phyloP scores from a whole-genome alignment of 208 protist genomes.

The Trypanosoma avium region DNA sequence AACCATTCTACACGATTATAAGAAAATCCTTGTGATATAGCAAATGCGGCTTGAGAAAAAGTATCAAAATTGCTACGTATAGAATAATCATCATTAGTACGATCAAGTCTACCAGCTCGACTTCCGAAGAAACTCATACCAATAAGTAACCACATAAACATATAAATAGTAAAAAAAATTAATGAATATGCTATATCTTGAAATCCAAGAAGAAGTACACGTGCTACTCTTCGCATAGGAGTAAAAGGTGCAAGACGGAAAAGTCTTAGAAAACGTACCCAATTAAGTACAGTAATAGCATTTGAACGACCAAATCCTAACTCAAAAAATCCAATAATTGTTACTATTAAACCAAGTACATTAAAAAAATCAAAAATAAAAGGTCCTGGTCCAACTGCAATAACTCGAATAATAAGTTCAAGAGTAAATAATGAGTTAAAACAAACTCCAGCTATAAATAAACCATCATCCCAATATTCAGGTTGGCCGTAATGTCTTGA shows the following conservation, averaged over 20 bases:
- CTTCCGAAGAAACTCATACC: slow-evolving; percentile 93
- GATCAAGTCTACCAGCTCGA: slow-evolving; percentile 55
- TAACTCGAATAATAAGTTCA: slow-evolving; percentile 80
- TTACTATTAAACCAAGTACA: slow-evolving; percentile 66
- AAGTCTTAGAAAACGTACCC: slow-evolving; percentile 77
- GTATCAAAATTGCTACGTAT: slow-evolving; percentile 77
- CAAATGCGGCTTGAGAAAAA: slow-evolving; percentile 80
- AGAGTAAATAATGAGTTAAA: slow-evolving; percentile 85
- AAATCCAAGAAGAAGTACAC: slow-evolving; percentile 79
- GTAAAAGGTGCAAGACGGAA: slow-evolving; percentile 63
- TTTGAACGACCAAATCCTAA: slow-evolving; percentile 84
- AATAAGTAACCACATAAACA: slow-evolving; percentile 91
- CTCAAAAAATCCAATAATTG: slow-evolving; percentile 86
- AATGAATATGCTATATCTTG: slow-evolving; percentile 83
- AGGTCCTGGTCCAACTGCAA: slow-evolving; percentile 75
- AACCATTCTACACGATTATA: slow-evolving; percentile 85
- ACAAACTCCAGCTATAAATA: slow-evolving; percentile 65
- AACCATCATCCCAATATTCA: slow-evolving; percentile 73
- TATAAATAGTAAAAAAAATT: slow-evolving; percentile 88
- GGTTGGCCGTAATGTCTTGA: slow-evolving; percentile 80
- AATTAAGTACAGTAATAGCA: slow-evolving; percentile 87
- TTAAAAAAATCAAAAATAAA: slow-evolving; percentile 82
- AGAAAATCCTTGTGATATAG: slow-evolving; percentile 86
- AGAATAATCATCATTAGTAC: slow-evolving; percentile 40
- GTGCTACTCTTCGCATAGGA: slow-evolving; percentile 66